These are phyloP conservation scores for Metahyphopichia silvanorum DNA, from an alignment of 805 yeast species.

Conservation along the genomic window DNA sequence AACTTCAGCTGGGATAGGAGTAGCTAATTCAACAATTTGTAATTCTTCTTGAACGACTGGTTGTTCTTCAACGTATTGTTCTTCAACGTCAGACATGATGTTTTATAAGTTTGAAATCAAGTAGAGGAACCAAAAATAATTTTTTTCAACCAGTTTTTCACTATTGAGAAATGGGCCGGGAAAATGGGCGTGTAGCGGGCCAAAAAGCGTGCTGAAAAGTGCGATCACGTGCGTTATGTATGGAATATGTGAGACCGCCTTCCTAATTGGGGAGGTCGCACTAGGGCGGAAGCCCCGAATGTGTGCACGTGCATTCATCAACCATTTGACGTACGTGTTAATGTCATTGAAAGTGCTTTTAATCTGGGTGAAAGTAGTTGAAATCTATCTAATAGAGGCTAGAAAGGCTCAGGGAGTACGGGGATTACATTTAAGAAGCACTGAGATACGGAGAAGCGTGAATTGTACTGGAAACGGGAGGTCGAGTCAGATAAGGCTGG, in stretches of 20 bases:
- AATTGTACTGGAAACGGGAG: too few relatives aligned
- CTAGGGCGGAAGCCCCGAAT: conserved; percentile 11
- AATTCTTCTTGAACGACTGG: conserved; percentile 85
- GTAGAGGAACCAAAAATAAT: conserved; percentile 10
- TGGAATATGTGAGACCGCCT: conserved; percentile 7
- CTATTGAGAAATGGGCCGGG: neutral
- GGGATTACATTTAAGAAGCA: too few relatives aligned
- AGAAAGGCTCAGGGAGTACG: too few relatives aligned
- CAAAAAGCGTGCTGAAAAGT: conserved; percentile 1
- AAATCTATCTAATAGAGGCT: too few relatives aligned
- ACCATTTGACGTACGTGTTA: too few relatives aligned
- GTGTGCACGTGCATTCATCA: conserved; percentile 8
- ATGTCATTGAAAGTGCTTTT: neutral
- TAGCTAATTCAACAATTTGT: conserved; percentile 82
- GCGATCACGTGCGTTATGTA: conserved; percentile 1
- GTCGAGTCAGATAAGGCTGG: too few relatives aligned
- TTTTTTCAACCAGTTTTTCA: conserved; percentile 4
- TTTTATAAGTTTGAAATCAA: conserved; percentile 16
- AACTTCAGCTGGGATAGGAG: conserved; percentile 94
- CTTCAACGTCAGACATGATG: conserved; percentile 84
- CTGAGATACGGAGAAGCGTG: too few relatives aligned
- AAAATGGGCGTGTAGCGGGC: neutral
- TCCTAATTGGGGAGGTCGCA: conserved; percentile 10
- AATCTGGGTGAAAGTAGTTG: neutral
- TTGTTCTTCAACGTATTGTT: conserved; percentile 53